Evolutionary conservation across 148 eudicot genomes (phyloP), one percentile per base, ranked within the genome.

Genomic region (Nepenthes mirabilis): DNA sequence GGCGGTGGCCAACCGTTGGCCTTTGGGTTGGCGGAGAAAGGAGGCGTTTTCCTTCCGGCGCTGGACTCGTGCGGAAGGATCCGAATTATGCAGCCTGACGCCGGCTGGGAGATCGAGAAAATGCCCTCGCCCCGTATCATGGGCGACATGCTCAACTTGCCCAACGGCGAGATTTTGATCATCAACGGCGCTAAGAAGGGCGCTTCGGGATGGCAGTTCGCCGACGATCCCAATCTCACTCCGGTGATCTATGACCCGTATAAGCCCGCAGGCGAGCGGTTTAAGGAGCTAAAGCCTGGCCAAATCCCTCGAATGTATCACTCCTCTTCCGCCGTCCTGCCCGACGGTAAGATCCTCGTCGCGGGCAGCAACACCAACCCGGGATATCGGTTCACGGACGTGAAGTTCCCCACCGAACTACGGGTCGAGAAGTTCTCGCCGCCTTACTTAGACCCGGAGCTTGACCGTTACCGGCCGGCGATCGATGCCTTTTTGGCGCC

Each of bases 141-240:
- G 96, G 84, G 89, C 2, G 99, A 93, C 63, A 73, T 89, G 91
- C 69, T 84, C 10, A 65, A 73, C 65, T 82, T 93, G 0, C 97
- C 99, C 0, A 93, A 72, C 23, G 95, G 87, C 0, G 61, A 89
- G 3, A 47, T 82, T 7, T 56, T 93, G 1, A 65, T 89, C 34
- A 13, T 82, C 5, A 89, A 84, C 51, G 97, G 99, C 3, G 99
- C 99, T 0, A 67, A 73, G 33, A 57, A 49, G 8, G 99, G 99
- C 0, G 72, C 78, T 2, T 67, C 96, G 0, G 97, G 89, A 0
- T 93, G 99, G 99, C 33, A 61, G 1, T 56, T 66, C 14, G 99
- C 86, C 0, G 74, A 72, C 0, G 69, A 52, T 0, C 91, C 99
- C 0, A 77, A 74, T 58, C 35, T 80, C 1, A 68, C 70, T 1